Base-by-base conservation (phyloP, 768 basidiomycete genomes). In the Auriculariales sp. region DNA sequence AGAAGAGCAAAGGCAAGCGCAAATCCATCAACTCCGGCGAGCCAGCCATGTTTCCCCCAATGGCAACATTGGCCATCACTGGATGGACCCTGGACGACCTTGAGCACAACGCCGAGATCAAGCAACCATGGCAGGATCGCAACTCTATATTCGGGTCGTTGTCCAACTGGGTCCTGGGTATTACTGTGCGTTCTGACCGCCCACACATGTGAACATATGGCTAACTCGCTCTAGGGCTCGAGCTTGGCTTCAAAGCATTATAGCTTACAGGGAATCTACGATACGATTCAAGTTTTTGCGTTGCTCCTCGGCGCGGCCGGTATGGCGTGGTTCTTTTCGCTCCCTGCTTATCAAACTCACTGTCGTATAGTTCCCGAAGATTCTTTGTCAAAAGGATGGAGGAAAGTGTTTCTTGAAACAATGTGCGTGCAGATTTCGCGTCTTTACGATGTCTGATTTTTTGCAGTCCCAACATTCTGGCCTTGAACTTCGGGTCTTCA, bases 251-350 rank as follows among this genome's bases (percentile, higher is more conserved):
- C 80, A 3, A 72, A 75, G 1, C 82, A 76, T 55, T 86, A 84
- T 57, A 82, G 81, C 59, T 60, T 83, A 19, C 78, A 81, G 57
- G 81, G 83, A 33, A 66, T 84, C 9, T 68, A 75, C 48, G 81
- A 81, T 53, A 81, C 77, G 0, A 62, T 85, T 0, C 82, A 86
- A 57, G 71, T 85, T 30, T 82, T 84, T 60, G 81, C 83, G 0
- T 64, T 86, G 25, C 70, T 86, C 36, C 60, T 86, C 51, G 77
- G 71, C 51, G 83, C 81, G 2, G 72, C 83, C 52, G 72, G 82
- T 83, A 56, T 27, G n/a, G n/a, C 31, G 31, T 32, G 31, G 54
- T 49, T n/a, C 2, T 19, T 34, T 50, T 10, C 39, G 15, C 4
- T 35, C 30, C 5, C 3, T 7, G 5, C 19, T 28, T 27, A n/a